phyloP scores from a whole-genome alignment of 208 protist species.

The Crithidia brevicula region DNA sequence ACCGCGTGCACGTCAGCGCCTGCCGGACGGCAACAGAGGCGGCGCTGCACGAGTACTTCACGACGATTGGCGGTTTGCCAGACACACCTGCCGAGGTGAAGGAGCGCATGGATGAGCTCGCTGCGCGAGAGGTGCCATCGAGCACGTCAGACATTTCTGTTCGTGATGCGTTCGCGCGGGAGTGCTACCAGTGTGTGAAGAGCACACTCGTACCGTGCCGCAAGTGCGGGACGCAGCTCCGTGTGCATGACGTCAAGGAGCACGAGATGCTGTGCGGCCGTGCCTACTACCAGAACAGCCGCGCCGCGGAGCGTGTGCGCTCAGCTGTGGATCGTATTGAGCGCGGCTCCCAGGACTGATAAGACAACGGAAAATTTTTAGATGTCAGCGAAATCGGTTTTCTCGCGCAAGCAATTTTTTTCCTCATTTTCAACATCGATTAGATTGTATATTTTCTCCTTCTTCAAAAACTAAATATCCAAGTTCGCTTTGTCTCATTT shows the following conservation, averaged over 20 bases:
- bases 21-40: constrained; percentile 43
- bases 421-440: constrained; percentile 8
- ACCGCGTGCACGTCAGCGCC: constrained; percentile 59
- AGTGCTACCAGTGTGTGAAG: constrained; percentile 62
- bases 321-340: constrained; percentile 39
- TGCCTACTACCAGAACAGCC: constrained; percentile 44
- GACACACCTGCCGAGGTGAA: constrained; percentile 22
- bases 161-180: constrained; percentile 35
- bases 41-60: constrained; percentile 42
- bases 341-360: constrained; percentile 13
- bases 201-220: constrained; percentile 61
- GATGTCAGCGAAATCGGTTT: too few relatives aligned
- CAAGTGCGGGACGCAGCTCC: constrained; percentile 54
- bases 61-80: not conserved
- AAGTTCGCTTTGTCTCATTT: not conserved
- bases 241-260: constrained; percentile 75
- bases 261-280: constrained; percentile 70
- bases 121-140: constrained; percentile 26
- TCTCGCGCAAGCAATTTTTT: too few relatives aligned
- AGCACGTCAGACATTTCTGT: constrained; percentile 27
- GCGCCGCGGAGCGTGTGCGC: constrained; percentile 44
- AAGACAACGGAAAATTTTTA: too few relatives aligned
- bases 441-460: constrained; percentile 1
- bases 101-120: constrained; percentile 23
- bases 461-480: too few relatives aligned